These are phyloP conservation scores for Lablab purpureus DNA, from an alignment of 306 rosid species.

Conservation along the genomic window DNA sequence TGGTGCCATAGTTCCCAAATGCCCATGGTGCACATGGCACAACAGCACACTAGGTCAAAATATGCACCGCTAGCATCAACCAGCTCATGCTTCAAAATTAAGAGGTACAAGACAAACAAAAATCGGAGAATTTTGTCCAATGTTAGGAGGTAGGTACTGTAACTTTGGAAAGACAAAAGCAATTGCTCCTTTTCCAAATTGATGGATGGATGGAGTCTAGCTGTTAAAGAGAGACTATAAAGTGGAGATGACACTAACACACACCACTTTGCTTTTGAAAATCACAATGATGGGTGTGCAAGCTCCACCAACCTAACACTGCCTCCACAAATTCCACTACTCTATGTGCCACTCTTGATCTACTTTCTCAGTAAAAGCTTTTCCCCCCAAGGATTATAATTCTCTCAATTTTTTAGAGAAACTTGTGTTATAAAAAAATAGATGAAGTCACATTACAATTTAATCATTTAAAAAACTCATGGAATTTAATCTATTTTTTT, in stretches of 20 bases:
- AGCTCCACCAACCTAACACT: background rate
- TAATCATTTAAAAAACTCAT: too few species aligned
- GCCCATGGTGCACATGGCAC: constrained; percentile 41
- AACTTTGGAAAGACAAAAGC: background rate
- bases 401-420: too few species aligned
- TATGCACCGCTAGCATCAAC: constrained; percentile 6
- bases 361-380: too few species aligned
- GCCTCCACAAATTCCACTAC: too few species aligned
- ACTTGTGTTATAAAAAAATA: too few species aligned
- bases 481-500: too few species aligned
- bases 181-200: background rate
- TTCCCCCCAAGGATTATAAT: too few species aligned
- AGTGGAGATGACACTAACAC: background rate
- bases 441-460: too few species aligned
- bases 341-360: too few species aligned
- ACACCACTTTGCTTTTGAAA: background rate
- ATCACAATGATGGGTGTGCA: background rate
- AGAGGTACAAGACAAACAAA: too few species aligned
- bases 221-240: background rate
- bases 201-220: background rate
- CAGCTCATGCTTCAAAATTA: background rate
- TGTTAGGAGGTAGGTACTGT: background rate
- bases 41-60: constrained; percentile 31
- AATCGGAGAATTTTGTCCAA: too few species aligned
- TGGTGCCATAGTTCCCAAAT: background rate